Percentiles rank a stretch among this genome's conserved stretches.
Conservation (phyloP, 73 alveolate species). For the Effrenium voratum region DNA sequence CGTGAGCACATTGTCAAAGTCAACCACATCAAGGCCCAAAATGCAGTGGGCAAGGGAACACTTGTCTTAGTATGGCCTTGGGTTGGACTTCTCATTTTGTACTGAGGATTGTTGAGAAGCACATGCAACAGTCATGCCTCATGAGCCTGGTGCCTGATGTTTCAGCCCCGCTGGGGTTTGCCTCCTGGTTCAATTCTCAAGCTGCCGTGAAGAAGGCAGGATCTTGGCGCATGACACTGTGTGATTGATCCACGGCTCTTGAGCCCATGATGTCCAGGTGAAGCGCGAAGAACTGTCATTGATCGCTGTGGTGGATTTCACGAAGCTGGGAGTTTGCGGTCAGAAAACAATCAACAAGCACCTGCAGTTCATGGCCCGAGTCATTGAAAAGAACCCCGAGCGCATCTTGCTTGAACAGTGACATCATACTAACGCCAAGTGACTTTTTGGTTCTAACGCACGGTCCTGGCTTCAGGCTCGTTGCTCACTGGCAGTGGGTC, state of each 20-base stretch:
- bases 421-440: neutral
- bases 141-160: conserved; percentile 34
- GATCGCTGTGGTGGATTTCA: neutral
- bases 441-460: neutral
- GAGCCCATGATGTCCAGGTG: neutral
- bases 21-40: conserved; percentile 7
- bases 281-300: neutral
- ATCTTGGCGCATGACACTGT: too few species aligned
- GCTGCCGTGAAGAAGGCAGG: too few species aligned
- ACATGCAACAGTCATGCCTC: neutral
- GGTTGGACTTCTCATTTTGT: neutral
- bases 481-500: neutral
- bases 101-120: conserved; percentile 9
- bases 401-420: neutral
- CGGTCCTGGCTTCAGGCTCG: neutral
- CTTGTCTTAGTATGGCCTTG: neutral
- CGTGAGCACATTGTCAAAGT: conserved; percentile 5
- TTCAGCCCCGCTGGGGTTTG: too few species aligned
- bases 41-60: conserved; percentile 4
- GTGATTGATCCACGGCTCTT: too few species aligned
- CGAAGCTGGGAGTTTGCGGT: conserved; percentile 2
- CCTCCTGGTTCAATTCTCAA: too few species aligned
- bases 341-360: neutral
- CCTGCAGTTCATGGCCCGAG: neutral
- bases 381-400: neutral